Evolutionary conservation across 345 rosid species (phyloP).

Genomic region (Lepidium aucheri): DNA sequence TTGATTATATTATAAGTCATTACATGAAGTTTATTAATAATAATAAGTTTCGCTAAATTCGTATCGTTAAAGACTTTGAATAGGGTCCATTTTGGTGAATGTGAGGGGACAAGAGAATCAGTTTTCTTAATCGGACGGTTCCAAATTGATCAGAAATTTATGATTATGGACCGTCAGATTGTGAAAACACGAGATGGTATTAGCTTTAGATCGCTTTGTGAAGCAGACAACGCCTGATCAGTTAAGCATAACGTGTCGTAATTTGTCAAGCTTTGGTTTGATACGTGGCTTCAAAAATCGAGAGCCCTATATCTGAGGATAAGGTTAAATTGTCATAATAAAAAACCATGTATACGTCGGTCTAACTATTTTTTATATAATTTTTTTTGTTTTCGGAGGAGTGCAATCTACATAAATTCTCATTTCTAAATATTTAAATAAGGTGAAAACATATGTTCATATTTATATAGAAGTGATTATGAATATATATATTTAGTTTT

Average conservation of each 20-base stretch:
- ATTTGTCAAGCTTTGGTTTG: not conserved
- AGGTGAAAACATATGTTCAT: too few relatives aligned
- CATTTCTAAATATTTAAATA: too few relatives aligned
- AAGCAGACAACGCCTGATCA: not conserved
- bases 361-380: not conserved
- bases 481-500: too few relatives aligned
- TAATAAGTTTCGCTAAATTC: too few relatives aligned
- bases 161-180: not conserved
- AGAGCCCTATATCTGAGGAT: slow-evolving; percentile 7
- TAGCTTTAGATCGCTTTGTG: not conserved
- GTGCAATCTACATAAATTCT: too few relatives aligned
- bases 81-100: not conserved
- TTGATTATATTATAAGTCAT: too few relatives aligned
- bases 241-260: slow-evolving; percentile 4
- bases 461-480: too few relatives aligned
- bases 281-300: slow-evolving; percentile 31
- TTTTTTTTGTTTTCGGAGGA: too few relatives aligned
- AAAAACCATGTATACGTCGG: not conserved
- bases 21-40: too few relatives aligned
- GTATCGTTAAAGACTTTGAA: too few relatives aligned
- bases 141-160: not conserved
- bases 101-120: not conserved
- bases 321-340: not conserved
- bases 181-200: not conserved
- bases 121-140: not conserved